A percentile compares a stretch with the other conserved stretches of the same genome.
These are phyloP conservation scores for Botrytis cinerea DNA, from an alignment of 2,329 filamentous ascomycete species.

Conservation along the genomic window DNA sequence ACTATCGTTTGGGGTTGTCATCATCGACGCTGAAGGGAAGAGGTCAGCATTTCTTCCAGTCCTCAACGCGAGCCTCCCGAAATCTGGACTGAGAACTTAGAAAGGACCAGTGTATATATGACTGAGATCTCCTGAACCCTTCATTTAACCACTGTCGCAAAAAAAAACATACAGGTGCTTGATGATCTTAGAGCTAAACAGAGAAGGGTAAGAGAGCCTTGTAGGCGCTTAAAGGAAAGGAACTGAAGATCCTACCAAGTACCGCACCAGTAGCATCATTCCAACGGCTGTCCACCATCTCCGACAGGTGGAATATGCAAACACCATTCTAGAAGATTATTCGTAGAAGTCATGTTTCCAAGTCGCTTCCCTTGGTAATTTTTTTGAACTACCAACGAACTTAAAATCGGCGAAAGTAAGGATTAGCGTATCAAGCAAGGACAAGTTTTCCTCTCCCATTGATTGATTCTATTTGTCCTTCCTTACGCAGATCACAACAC, in stretches of 20 bases:
- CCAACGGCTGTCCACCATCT: not conserved
- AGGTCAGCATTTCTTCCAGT: not conserved
- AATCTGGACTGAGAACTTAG: not conserved
- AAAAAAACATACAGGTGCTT: not conserved
- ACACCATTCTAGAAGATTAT: conserved; percentile 6
- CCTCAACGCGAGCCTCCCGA: not conserved
- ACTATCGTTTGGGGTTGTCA: not conserved
- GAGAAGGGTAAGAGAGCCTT: not conserved
- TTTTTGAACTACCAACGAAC: not conserved
- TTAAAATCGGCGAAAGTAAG: not conserved
- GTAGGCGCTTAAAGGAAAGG: not conserved
- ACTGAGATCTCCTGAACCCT: not conserved
- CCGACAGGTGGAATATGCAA: conserved; percentile 10
- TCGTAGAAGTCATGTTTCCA: not conserved
- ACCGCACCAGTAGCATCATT: not conserved
- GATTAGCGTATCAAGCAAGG: conserved; percentile 21
- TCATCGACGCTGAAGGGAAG: not conserved
- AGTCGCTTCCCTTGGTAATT: not conserved
- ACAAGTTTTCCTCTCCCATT: conserved; percentile 18
- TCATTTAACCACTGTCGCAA: not conserved
- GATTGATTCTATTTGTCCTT: conserved; percentile 7
- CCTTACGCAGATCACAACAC: not conserved
- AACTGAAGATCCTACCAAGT: not conserved
- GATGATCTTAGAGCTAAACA: not conserved
- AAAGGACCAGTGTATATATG: not conserved